Evolutionary conservation across 1,284 basidiomycete species (phyloP), one percentile per base, ranked within the genome.

Genomic region (Vanrija sp.): DNA sequence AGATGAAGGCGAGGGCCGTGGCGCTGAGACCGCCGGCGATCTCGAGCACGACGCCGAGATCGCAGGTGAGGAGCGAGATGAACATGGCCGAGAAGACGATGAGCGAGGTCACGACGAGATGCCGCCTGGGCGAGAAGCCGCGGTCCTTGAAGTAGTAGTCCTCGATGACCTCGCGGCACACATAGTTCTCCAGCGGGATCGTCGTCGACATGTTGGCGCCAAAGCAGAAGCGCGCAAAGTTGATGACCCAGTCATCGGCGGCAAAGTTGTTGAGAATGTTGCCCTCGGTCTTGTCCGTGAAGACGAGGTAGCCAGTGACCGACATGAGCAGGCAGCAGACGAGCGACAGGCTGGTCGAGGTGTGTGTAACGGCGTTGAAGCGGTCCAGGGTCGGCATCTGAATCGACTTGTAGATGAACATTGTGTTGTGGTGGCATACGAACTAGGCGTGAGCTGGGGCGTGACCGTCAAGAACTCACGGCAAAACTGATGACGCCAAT

Each of bases 141-240:
- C 89, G 85, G 60, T 88, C 85, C 2, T 88, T 83, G 81, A 91
- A 96, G 78, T 95, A 95, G 69, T 85, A 93, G 62, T 93, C 88
- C 67, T 96, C 93, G 49, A 96, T 82, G 41, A 96, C 91, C 84
- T 91, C 71, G 20, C 56, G 54, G 54, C 66, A 68, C 16, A 65
- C 65, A 43, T 61, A 64, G 45, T 70, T 65, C 42, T 71, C 66
- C 7, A 68, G 55, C 18, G 72, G 72, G 53, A 74, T 69, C 0
- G 95, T 98, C 1, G 94, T 96, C 66, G 96, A 95, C 95, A 98
- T 98, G 76, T 98, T 98, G 57, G 95, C 76, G 5, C 95, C 95
- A 67, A 98, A 98, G 67, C 89, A 92, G 65, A 97, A 90, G 20
- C 94, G 83, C 6, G 95, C 95, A 50, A 98, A 81, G 71, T 98